Conservation (phyloP, 2,329 filamentous ascomycete species). For the Aspergillus phoenicis region DNA sequence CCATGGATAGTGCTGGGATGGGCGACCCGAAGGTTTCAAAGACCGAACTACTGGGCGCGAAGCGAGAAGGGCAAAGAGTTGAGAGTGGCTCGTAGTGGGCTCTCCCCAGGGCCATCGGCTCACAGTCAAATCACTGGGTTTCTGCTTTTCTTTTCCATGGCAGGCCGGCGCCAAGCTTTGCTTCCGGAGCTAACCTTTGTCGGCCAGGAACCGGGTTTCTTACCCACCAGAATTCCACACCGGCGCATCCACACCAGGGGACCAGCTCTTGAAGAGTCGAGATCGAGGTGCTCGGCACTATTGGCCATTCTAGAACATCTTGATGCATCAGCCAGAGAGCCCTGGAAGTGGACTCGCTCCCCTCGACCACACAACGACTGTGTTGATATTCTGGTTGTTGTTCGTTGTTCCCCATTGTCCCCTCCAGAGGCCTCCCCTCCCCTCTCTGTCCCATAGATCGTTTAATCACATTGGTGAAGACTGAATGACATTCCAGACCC, state of each 20-base stretch:
- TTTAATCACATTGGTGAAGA: not conserved
- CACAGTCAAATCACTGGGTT: no score
- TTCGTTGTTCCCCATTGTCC: conserved; percentile 9
- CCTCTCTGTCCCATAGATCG: not conserved
- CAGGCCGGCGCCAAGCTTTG: conserved; percentile 22
- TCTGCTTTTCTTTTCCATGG: conserved; percentile 1
- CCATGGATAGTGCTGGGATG: not conserved
- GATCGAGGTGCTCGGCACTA: not conserved
- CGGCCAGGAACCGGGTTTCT: conserved; percentile 10
- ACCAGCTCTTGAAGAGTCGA: not conserved
- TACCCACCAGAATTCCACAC: conserved; percentile 9
- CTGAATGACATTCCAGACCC: not conserved
- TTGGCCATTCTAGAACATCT: conserved; percentile 7
- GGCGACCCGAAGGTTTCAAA: not conserved
- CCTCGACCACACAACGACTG: not conserved
- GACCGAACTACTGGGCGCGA: not conserved
- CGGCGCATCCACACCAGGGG: not conserved
- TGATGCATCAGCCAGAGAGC: not conserved
- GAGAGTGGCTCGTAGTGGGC: conserved; percentile 5
- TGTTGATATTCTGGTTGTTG: not conserved
- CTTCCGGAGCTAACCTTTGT: conserved; percentile 8
- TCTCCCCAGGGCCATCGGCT: no score
- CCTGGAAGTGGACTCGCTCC: not conserved
- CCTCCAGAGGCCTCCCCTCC: not conserved
- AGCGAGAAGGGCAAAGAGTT: not conserved